Percentiles rank a stretch among this genome's conserved stretches.
phyloP scores from a whole-genome alignment of 2,329 filamentous ascomycete genomes.

The Apiospora kogelbergensis region DNA sequence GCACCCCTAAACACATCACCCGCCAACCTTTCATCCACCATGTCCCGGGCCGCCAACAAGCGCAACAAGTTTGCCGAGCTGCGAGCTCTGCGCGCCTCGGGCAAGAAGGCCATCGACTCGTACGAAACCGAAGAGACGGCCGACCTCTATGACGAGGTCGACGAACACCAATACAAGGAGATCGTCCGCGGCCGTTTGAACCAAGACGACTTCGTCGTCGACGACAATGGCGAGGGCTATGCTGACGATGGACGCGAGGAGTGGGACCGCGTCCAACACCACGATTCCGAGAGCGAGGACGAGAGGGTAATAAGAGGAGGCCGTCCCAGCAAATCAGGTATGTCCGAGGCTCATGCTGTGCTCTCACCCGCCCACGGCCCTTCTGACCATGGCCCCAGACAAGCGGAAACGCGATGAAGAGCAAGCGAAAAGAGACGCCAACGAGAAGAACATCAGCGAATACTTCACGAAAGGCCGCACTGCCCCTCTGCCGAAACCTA shows the following conservation, averaged over 20 bases:
- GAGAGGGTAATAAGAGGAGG: conserved; percentile 50
- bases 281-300: conserved; percentile 75
- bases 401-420: conserved; percentile 90
- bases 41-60: conserved; percentile 41
- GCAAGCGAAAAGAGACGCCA: conserved; percentile 78
- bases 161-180: conserved; percentile 96
- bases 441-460: conserved; percentile 88
- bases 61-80: conserved; percentile 72
- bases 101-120: conserved; percentile 85
- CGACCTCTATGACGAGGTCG: conserved; percentile 91
- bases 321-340: conserved; percentile 52
- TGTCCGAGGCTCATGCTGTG: background rate
- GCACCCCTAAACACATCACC: background rate
- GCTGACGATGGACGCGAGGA: conserved; percentile 95
- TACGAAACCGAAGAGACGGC: conserved; percentile 86
- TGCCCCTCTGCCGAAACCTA: conserved; percentile 71
- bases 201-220: conserved; percentile 96
- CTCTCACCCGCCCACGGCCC: background rate
- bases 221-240: conserved; percentile 96
- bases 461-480: conserved; percentile 83
- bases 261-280: conserved; percentile 71
- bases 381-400: conserved; percentile 44
- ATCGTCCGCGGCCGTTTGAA: conserved; percentile 86
- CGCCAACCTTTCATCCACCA: conserved; percentile 24
- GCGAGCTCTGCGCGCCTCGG: conserved; percentile 77